These are phyloP conservation scores for Lactarius trivialis DNA, from an alignment of 768 basidiomycete genomes.

Conservation along the genomic window DNA sequence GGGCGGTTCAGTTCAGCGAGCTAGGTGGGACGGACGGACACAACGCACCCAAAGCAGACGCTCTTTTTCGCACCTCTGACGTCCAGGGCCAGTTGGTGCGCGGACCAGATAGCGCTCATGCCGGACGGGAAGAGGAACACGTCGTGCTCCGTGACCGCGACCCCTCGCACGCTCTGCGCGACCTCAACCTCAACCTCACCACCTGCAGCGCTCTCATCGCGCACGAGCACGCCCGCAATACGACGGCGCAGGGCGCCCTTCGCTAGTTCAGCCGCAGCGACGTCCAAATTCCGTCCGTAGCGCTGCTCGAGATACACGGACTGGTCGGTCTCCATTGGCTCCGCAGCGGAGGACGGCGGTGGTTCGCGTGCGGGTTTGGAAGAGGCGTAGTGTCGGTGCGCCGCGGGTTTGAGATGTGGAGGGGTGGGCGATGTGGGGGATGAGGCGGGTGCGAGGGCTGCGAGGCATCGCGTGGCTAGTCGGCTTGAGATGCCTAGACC, in stretches of 20 bases:
- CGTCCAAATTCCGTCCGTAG: constrained; percentile 85
- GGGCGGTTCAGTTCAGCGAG: neutral
- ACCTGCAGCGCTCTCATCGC: constrained; percentile 42
- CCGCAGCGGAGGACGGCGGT: constrained; percentile 24
- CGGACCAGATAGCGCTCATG: constrained; percentile 93
- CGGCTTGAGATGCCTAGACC: constrained; percentile 88
- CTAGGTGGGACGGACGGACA: neutral
- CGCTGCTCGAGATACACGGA: constrained; percentile 84
- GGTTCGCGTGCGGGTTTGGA: constrained; percentile 28
- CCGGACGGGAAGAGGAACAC: constrained; percentile 85
- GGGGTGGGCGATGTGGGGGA: constrained; percentile 24
- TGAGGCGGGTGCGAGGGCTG: constrained; percentile 46
- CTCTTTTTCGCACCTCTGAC: constrained; percentile 64
- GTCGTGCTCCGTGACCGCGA: constrained; percentile 74
- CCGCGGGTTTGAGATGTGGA: constrained; percentile 21
- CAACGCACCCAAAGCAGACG: constrained; percentile 83
- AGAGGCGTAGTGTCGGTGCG: constrained; percentile 54
- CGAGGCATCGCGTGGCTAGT: constrained; percentile 74
- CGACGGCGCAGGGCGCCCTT: constrained; percentile 84
- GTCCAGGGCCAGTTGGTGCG: constrained; percentile 63
- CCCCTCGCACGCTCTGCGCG: constrained; percentile 61
- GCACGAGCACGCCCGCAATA: constrained; percentile 79
- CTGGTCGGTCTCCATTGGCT: constrained; percentile 57
- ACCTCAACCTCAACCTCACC: constrained; percentile 42
- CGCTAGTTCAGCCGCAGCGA: constrained; percentile 64